Evolutionary conservation across 2,329 filamentous ascomycete species (phyloP).

Genomic region (Colletotrichum aenigma): DNA sequence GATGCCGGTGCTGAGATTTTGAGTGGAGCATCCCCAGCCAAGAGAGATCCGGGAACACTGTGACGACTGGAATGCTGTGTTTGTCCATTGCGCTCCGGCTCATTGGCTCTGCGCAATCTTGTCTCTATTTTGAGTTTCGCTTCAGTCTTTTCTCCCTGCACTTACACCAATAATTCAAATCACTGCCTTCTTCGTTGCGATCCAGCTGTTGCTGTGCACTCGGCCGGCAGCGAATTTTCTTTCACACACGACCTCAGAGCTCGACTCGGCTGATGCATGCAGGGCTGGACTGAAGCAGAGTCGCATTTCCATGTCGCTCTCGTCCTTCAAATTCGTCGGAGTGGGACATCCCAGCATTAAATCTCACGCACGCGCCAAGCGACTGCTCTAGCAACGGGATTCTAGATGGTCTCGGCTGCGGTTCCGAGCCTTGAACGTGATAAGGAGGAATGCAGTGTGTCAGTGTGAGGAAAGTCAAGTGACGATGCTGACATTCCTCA

Average conservation of each 20-base stretch:
- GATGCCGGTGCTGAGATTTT: conserved; percentile 4
- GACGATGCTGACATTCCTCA: conserved; percentile 2
- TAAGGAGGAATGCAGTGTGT: background rate
- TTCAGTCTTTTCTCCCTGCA: background rate
- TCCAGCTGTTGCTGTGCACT: background rate
- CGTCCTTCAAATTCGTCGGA: background rate
- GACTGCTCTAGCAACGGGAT: background rate
- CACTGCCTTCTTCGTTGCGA: background rate
- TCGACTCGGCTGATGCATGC: background rate
- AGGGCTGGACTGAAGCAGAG: background rate
- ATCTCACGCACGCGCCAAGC: background rate
- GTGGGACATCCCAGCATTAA: background rate
- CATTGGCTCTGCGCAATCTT: background rate
- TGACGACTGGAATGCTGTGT: background rate
- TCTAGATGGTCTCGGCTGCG: background rate
- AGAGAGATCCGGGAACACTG: background rate
- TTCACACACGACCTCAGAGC: background rate
- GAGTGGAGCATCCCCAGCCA: background rate
- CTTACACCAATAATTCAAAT: background rate
- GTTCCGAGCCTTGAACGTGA: background rate
- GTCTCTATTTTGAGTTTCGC: background rate
- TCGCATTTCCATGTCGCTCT: background rate
- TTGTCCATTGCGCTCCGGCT: background rate
- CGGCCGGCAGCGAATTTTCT: background rate
- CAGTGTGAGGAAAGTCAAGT: background rate